These are phyloP conservation scores for Cinnamomum chago DNA, from an alignment of 164 flowering plant genomes.

Conservation along the genomic window DNA sequence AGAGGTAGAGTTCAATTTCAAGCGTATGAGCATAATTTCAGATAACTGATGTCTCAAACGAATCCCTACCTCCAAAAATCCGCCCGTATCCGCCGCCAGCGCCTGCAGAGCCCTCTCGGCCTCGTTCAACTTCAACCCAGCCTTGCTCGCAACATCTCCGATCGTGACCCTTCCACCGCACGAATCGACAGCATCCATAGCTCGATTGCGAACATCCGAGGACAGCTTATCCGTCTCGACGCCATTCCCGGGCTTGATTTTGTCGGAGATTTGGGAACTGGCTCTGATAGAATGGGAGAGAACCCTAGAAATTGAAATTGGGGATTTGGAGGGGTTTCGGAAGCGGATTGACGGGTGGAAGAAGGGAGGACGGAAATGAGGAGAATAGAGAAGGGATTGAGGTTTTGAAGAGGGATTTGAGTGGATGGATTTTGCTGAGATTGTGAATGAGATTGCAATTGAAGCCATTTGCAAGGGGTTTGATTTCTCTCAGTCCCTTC, in stretches of 20 bases:
- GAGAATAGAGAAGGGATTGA: constrained; percentile 10
- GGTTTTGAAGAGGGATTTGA: constrained; percentile 9
- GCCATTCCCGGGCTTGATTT: constrained; percentile 48
- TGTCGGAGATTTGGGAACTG: constrained; percentile 27
- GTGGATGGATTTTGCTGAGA: constrained; percentile 21
- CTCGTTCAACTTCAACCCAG: constrained; percentile 69
- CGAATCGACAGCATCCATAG: constrained; percentile 85
- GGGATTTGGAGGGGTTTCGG: constrained; percentile 9
- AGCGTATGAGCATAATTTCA: neutral
- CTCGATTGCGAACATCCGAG: constrained; percentile 61
- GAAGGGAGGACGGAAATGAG: constrained; percentile 5
- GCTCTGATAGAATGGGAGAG: constrained; percentile 32
- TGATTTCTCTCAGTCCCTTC: neutral
- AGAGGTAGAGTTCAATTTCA: no score
- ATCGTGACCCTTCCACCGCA: constrained; percentile 81
- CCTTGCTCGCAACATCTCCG: constrained; percentile 81
- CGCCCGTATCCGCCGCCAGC: constrained; percentile 84
- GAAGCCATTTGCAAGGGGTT: constrained; percentile 36
- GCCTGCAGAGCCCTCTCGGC: constrained; percentile 92
- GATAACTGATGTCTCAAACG: neutral
- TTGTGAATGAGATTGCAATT: constrained; percentile 38
- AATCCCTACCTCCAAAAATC: constrained; percentile 75
- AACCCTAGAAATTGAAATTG: constrained; percentile 16
- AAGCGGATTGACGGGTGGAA: constrained; percentile 19
- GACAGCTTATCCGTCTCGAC: constrained; percentile 78